A percentile compares a stretch with the other conserved stretches of the same genome.
These are phyloP conservation scores for Talaromyces proteolyticus DNA, from an alignment of 495 filamentous ascomycete genomes.

Conservation along the genomic window DNA sequence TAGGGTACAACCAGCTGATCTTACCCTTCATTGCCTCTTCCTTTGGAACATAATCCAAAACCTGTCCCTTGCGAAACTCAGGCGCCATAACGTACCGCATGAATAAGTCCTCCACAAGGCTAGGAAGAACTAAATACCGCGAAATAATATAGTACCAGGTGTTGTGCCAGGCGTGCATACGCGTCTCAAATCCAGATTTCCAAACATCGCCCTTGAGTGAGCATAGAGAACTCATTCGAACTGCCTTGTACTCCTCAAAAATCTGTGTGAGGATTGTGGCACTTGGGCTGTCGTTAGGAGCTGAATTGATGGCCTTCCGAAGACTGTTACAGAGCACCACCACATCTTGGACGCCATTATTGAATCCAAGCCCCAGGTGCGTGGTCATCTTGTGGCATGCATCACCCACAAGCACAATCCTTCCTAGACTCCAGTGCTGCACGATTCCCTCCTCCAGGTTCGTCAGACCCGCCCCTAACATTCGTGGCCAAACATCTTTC, in stretches of 20 bases:
- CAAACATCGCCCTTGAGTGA: slow-evolving; percentile 8
- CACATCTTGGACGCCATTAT: slow-evolving; percentile 27
- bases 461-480: slow-evolving; percentile 12
- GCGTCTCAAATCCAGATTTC: slow-evolving; percentile 14
- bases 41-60: slow-evolving; percentile 9
- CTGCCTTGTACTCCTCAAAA: slow-evolving; percentile 10
- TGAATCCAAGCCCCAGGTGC: slow-evolving; percentile 24
- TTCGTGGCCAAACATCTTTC: slow-evolving; percentile 18
- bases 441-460: slow-evolving; percentile 18
- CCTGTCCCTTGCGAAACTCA: slow-evolving; percentile 3
- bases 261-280: neutral
- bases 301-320: neutral
- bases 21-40: slow-evolving; percentile 9
- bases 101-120: slow-evolving; percentile 5
- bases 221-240: slow-evolving; percentile 8
- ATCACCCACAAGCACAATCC: slow-evolving; percentile 21
- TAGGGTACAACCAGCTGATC: slow-evolving; percentile 6
- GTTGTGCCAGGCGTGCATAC: slow-evolving; percentile 16
- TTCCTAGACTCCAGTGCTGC: slow-evolving; percentile 15
- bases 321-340: slow-evolving; percentile 29
- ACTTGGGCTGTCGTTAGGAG: slow-evolving; percentile 1
- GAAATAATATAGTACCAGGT: slow-evolving; percentile 11
- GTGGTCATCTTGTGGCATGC: slow-evolving; percentile 19
- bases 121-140: slow-evolving; percentile 7
- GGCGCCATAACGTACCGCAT: slow-evolving; percentile 6